Base-by-base conservation (phyloP, 257 asterid species). In the Paulownia fortunei region DNA sequence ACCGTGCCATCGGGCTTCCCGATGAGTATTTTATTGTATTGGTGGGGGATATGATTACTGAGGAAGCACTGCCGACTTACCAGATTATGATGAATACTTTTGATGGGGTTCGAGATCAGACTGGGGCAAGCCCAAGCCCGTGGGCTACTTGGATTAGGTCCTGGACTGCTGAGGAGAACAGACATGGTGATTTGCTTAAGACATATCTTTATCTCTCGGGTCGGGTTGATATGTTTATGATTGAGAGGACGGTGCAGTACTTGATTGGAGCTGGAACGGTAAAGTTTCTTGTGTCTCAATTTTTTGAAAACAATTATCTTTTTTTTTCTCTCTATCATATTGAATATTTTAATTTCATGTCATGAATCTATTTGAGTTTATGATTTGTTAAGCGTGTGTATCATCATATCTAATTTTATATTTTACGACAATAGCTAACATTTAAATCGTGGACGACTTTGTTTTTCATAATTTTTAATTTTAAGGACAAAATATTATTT, bases 141-240 rank as follows among this genome's bases (percentile, higher is more conserved):
- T 86, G 88, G 86, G 90, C 85, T 10, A 26, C 62, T 10, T 86
- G 88, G 86, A 76, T 68, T 58, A 74, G 86, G 54, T 83, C 82
- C 19, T 86, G 90, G 90, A 49, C 86, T 0, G 88, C 88, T 6
- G 88, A 86, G 78, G 88, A 86, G 58, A 86, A 84, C 11, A 52
- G 84, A 16, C 90, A 81, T 56, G 85, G 85, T 0, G 88, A 86
- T 59, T 30, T 86, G 76, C 85, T 86, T 0, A 32, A 54, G 27
- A 76, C 83, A 0, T 86, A 82, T 30, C 69, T 86, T 8, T 85
- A 85, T 42, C 86, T 85, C 16, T 77, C 85, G 0, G 85, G 87
- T 8, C 81, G 83, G 77, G 84, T 84, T 16, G 85, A 86, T 36
- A 82, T 83, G 87, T 24, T 68, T 56, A 86, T 81, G 87, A 39